phyloP scores from a whole-genome alignment of 371 early-diverging fungal species.

The Mucor indicus region DNA sequence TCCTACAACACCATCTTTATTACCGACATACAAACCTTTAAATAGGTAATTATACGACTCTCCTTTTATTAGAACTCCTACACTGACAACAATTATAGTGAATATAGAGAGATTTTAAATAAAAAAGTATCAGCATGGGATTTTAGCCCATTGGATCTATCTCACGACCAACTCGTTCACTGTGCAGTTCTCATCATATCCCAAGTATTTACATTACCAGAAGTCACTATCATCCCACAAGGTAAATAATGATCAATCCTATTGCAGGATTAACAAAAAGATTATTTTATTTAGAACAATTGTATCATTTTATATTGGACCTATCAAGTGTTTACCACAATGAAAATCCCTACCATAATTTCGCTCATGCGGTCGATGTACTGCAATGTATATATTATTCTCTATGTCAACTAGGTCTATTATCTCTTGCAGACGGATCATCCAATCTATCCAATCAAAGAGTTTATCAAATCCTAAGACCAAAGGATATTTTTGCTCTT shows the following conservation, averaged over 20 bases:
- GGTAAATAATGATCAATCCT: slow-evolving; percentile 34
- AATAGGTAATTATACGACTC: slow-evolving; percentile 1
- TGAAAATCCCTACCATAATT: slow-evolving; percentile 81
- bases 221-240: slow-evolving; percentile 51
- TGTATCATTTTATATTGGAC: slow-evolving; percentile 59
- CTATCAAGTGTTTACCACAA: slow-evolving; percentile 62
- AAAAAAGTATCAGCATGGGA: slow-evolving; percentile 62
- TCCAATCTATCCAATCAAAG: slow-evolving; percentile 1
- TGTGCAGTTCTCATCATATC: slow-evolving; percentile 63
- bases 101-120: slow-evolving; percentile 21
- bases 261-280: not conserved
- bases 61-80: not conserved
- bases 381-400: slow-evolving; percentile 77
- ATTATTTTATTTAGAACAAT: slow-evolving; percentile 35
- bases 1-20: not conserved
- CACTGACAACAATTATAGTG: not conserved
- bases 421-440: slow-evolving; percentile 21
- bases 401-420: slow-evolving; percentile 59
- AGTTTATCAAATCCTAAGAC: slow-evolving; percentile 36
- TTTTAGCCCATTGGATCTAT: slow-evolving; percentile 62
- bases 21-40: slow-evolving; percentile 1
- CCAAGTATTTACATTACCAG: slow-evolving; percentile 58
- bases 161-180: slow-evolving; percentile 61
- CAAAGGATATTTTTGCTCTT: slow-evolving; percentile 67
- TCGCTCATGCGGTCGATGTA: slow-evolving; percentile 84